Conservation (phyloP, 2,329 filamentous ascomycete species). For the Nannizzia gypsea region DNA sequence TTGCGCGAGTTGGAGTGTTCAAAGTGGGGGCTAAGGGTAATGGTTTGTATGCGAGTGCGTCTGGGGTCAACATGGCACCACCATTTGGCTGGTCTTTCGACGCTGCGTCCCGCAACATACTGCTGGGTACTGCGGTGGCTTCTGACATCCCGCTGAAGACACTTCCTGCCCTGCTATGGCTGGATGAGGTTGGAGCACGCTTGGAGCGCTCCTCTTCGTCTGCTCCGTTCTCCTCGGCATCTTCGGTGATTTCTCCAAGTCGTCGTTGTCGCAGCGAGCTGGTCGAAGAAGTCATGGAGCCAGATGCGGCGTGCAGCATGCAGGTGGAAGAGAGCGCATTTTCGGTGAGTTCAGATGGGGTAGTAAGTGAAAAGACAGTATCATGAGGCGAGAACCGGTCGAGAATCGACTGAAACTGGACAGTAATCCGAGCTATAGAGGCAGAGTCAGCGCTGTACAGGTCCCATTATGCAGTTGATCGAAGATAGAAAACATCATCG, state of each 20-base stretch:
- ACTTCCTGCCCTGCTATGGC: constrained; percentile 13
- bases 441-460: constrained; percentile 7
- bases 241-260: constrained; percentile 87
- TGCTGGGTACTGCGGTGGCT: constrained; percentile 14
- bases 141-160: constrained; percentile 15
- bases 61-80: neutral
- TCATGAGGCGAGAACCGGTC: constrained; percentile 63
- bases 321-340: constrained; percentile 78
- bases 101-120: neutral
- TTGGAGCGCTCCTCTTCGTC: constrained; percentile 38
- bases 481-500: constrained; percentile 1
- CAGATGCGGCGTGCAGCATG: constrained; percentile 75
- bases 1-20: constrained; percentile 16
- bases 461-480: neutral
- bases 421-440: constrained; percentile 61
- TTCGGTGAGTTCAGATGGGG: constrained; percentile 71
- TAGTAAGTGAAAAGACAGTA: constrained; percentile 64
- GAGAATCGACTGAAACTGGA: constrained; percentile 51
- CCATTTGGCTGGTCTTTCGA: neutral
- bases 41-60: constrained; percentile 10
- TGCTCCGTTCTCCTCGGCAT: constrained; percentile 66
- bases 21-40: constrained; percentile 11
- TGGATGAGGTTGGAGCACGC: neutral
- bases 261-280: constrained; percentile 66
- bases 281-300: constrained; percentile 72